phyloP scores from a whole-genome alignment of 331 rosid species.

The Rhamnella rubrinervis region DNA sequence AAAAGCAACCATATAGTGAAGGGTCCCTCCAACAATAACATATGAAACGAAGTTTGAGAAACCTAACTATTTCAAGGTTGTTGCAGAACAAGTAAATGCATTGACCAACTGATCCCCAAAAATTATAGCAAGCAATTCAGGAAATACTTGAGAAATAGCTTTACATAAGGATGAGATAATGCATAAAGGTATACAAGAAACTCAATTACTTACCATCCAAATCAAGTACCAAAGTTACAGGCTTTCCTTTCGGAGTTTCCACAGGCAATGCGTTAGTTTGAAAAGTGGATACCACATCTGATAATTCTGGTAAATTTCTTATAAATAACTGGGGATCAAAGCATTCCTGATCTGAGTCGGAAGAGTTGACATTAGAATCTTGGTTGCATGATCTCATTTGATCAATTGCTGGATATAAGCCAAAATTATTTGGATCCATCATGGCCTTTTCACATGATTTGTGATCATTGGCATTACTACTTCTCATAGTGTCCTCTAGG shows the following conservation, averaged over 20 bases:
- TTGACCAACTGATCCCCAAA: not conserved
- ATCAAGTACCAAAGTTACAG: conserved; percentile 86
- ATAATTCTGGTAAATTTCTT: conserved; percentile 78
- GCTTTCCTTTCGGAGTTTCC: conserved; percentile 58
- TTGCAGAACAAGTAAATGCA: not conserved
- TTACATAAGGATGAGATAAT: no score
- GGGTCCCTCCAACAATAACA: no score
- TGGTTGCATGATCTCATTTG: conserved; percentile 69
- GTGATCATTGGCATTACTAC: conserved; percentile 38
- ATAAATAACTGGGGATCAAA: conserved; percentile 89
- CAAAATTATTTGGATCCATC: conserved; percentile 46
- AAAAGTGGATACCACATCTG: conserved; percentile 67
- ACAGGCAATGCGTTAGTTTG: conserved; percentile 49
- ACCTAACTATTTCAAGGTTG: not conserved
- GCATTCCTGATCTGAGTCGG: conserved; percentile 68
- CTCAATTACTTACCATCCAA: conserved; percentile 79
- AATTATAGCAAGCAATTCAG: not conserved
- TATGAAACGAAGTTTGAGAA: not conserved
- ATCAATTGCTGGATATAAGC: conserved; percentile 66
- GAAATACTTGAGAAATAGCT: no score
- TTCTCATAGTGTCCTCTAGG: conserved; percentile 66
- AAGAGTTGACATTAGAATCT: conserved; percentile 51
- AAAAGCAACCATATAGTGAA: no score
- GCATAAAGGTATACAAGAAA: not conserved
- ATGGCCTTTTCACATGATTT: conserved; percentile 51